Base-by-base conservation (phyloP, 1,139 yeast genomes). In the Diutina sp. region DNA sequence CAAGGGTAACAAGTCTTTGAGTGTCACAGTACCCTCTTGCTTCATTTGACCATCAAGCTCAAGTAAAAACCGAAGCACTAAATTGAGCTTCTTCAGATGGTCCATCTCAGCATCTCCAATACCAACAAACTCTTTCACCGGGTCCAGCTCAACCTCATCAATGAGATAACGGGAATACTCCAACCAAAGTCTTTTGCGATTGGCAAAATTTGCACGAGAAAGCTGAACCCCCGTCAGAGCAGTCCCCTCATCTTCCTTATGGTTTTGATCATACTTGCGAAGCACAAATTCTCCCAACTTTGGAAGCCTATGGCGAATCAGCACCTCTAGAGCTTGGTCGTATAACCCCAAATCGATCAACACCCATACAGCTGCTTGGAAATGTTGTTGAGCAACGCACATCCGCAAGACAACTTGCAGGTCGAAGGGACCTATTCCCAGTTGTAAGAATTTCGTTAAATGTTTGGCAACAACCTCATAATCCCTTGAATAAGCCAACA, bases 1-100 rank as follows among this genome's bases (percentile, higher is more conserved):
- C 44, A 90, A 71, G 1, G 96, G 96, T 55, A 95, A 69, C 46
- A 95, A 67, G 63, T 93, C 98, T 62, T 89, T 91, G 56, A 93
- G 83, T 3, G 84, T 79, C 29, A 93, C 32, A 1, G 53, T 50
- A 6, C 53, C 53, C 35, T 14, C 29, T 9, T 32, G n/a, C 16
- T 30, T 50, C 44, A 50, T n/a, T 11, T 50, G 53, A 8, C 21
- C 7, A 16, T 50, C 53, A 9, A 50, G 44, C 11, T 50, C 53
- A 5, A 50, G 44, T 5, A 50, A 16, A 21, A 32, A 50, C n/a
- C 53, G 16, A 7, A 50, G 44, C 12, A 32, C 44, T 30, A 14
- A 38, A 29, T 50, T 50, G 8, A 50, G 44, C 53, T 18, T 50
- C 12, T 50, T 50, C 41, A 30, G 41, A 6, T 32, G 14, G 14